Evolutionary conservation across 441 rosid species (phyloP).

Genomic region (Pelargonium australe): DNA sequence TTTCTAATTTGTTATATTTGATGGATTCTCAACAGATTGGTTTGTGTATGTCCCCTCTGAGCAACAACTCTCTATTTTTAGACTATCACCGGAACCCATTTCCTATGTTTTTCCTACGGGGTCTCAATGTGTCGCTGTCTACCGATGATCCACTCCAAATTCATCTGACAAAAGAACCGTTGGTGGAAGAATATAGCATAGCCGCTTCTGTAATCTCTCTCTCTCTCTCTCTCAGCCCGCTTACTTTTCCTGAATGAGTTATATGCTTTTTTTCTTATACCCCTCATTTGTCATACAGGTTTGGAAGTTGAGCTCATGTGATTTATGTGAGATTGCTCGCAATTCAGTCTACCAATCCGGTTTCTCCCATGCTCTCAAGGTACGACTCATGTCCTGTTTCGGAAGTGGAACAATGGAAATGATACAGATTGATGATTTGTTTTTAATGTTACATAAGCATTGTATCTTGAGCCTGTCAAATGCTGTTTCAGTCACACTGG

Average conservation of each 20-base stretch:
- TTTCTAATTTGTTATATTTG: conserved; percentile 20
- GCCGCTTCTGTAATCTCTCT: conserved; percentile 86
- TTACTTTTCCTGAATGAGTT: too few species aligned
- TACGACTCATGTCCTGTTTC: conserved; percentile 14
- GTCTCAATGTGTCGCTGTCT: conserved; percentile 94
- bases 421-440: neutral
- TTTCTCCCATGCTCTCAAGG: conserved; percentile 98
- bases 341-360: conserved; percentile 97
- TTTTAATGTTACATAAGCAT: too few species aligned
- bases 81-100: conserved; percentile 95
- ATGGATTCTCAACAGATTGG: conserved; percentile 57
- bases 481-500: conserved; percentile 81
- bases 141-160: conserved; percentile 99
- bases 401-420: neutral
- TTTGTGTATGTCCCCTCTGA: conserved; percentile 97
- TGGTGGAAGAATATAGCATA: conserved; percentile 97
- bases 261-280: too few species aligned
- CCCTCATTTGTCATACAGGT: conserved; percentile 39
- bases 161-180: conserved; percentile 94
- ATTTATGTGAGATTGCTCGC: conserved; percentile 95
- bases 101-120: conserved; percentile 84
- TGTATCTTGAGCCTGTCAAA: conserved; percentile 5
- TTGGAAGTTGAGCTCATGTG: conserved; percentile 98
- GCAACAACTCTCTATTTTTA: conserved; percentile 94
- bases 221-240: neutral